Evolutionary conservation across 306 rosid genomes (phyloP).

Genomic region (Cyamopsis tetragonoloba): DNA sequence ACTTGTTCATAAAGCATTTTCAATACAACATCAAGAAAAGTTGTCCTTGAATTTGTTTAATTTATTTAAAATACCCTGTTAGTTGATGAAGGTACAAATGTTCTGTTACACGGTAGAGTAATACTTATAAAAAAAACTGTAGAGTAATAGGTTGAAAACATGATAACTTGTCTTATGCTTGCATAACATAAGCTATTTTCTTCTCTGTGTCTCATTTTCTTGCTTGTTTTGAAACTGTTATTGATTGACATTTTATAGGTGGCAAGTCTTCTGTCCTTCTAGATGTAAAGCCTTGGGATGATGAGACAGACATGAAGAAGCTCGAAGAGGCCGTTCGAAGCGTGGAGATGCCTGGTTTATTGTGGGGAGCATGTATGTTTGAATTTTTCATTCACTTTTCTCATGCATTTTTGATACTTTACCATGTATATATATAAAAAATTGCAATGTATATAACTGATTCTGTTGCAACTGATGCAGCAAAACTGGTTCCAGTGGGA

Average conservation of each 20-base stretch:
- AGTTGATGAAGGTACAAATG: not conserved
- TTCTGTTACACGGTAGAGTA: not conserved
- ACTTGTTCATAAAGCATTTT: not conserved
- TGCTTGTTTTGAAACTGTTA: not conserved
- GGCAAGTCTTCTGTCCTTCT: slow-evolving; percentile 85
- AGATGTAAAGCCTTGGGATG: slow-evolving; percentile 97
- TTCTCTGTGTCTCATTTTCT: not conserved
- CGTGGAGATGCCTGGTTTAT: slow-evolving; percentile 65
- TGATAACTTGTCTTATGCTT: not conserved
- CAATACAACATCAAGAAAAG: not conserved
- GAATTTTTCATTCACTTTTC: not conserved
- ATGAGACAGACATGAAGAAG: slow-evolving; percentile 93
- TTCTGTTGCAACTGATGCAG: slow-evolving; percentile 38
- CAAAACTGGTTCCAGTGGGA: slow-evolving; percentile 78
- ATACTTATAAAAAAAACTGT: too few relatives aligned
- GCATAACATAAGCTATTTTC: not conserved
- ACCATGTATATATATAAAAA: not conserved
- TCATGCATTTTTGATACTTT: not conserved
- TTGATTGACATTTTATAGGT: slow-evolving; percentile 38
- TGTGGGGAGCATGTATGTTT: slow-evolving; percentile 88
- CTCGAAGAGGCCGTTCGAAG: slow-evolving; percentile 82
- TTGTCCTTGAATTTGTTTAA: not conserved
- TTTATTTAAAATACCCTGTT: not conserved
- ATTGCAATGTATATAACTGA: not conserved
- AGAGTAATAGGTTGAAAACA: not conserved